Base-by-base conservation (phyloP, 2,329 filamentous ascomycete species). In the Cytospora mali region DNA sequence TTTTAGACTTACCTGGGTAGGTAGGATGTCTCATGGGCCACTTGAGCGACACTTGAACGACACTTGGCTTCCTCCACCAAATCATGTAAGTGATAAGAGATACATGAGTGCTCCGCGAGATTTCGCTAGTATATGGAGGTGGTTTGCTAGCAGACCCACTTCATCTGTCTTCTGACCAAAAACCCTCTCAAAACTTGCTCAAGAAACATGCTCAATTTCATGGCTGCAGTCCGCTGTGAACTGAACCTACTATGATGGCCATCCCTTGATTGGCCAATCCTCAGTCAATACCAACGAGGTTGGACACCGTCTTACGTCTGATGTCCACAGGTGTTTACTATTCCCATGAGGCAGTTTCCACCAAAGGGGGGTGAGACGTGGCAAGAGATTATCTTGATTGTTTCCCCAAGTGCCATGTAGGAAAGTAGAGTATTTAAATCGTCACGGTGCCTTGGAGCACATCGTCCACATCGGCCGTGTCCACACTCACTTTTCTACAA, bases 161-260 rank as follows among this genome's bases (percentile, higher is more conserved):
- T 2, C n/a, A 2, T 14, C 27, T 16, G 16, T 27, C 13, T 25
- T 9, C 13, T 42, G 25, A 28, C 13, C 23, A 25, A n/a, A 53
- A 48, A 35, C n/a, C 39, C 28, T 27, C 39, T 42, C 58, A 42
- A 60, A 60, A 60, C 58, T 60, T 60, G 58, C 58, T 60, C 58
- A 60, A 49, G 35, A 59, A 60, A 60, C 51, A 13, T 60, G 58
- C 58, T 60, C 58, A 60, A n/a, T 42, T 33, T 9, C 33, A n/a
- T 14, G 50, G 28, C 28, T 21, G 39, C 9, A 50, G 51, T 27
- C 50, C 58, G 49, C 58, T 18, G 54, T 54, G 10, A 10, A 23
- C 21, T 46, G n/a, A n/a, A 46, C 21, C 50, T 60, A n/a, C n/a
- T n/a, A n/a, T n/a, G n/a, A n/a, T n/a, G n/a, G n/a, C n/a, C n/a